Evolutionary conservation across 495 filamentous ascomycete genomes (phyloP).

Genomic region (Trichocladium antarcticum): DNA sequence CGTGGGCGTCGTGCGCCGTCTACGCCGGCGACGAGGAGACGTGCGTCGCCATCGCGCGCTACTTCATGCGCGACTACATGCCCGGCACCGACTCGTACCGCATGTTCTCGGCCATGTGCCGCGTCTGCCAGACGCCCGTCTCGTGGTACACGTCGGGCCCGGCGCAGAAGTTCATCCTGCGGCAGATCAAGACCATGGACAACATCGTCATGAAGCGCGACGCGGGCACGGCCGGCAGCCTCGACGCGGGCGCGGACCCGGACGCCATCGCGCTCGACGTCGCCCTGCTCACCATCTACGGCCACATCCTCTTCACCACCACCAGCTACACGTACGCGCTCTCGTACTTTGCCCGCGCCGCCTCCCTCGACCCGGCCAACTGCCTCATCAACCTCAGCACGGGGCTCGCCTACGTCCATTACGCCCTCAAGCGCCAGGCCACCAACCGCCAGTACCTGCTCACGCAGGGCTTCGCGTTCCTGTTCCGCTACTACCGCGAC

Average conservation of each 20-base stretch:
- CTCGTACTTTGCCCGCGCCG: slow-evolving; percentile 82
- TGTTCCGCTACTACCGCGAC: slow-evolving; percentile 62
- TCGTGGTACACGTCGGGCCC: slow-evolving; percentile 50
- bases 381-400: slow-evolving; percentile 62
- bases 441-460: slow-evolving; percentile 82
- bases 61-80: slow-evolving; percentile 77
- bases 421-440: slow-evolving; percentile 74
- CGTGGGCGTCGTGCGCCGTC: slow-evolving; percentile 77
- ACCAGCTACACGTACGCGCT: slow-evolving; percentile 72
- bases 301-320: slow-evolving; percentile 69
- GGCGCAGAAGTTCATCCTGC: slow-evolving; percentile 76
- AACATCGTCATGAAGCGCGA: slow-evolving; percentile 19
- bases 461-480: slow-evolving; percentile 70
- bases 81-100: slow-evolving; percentile 77
- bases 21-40: slow-evolving; percentile 68
- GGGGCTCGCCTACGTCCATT: slow-evolving; percentile 68
- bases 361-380: slow-evolving; percentile 65
- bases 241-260: neutral
- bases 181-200: slow-evolving; percentile 88
- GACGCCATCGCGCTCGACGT: slow-evolving; percentile 38
- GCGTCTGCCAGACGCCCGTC: slow-evolving; percentile 48
- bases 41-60: slow-evolving; percentile 55
- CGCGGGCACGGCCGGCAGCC: neutral
- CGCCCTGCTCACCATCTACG: slow-evolving; percentile 73
- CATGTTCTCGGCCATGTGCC: slow-evolving; percentile 61